These are phyloP conservation scores for Pichia californica DNA, from an alignment of 805 yeast genomes.

Conservation along the genomic window DNA sequence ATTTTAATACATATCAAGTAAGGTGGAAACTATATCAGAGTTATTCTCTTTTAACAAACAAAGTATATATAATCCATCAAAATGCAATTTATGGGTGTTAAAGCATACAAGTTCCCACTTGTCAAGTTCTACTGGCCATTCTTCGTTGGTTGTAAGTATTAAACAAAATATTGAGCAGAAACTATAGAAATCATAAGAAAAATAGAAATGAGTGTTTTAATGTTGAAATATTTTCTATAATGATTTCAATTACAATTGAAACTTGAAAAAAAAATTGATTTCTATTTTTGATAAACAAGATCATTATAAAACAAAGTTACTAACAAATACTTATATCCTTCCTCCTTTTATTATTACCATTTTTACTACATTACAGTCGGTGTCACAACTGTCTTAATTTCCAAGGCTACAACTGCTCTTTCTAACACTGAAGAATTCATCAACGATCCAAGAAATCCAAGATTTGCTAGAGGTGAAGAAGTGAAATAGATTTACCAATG, in stretches of 20 bases:
- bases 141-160: slow-evolving; percentile 68
- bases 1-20: background rate
- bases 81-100: slow-evolving; percentile 31
- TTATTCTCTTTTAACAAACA: background rate
- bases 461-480: slow-evolving; percentile 46
- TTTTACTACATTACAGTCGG: slow-evolving; percentile 30
- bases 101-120: slow-evolving; percentile 31
- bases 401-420: slow-evolving; percentile 62
- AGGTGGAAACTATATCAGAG: background rate
- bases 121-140: slow-evolving; percentile 84
- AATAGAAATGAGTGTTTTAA: too few species aligned
- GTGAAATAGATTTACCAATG: slow-evolving; percentile 21
- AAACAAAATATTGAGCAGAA: too few species aligned
- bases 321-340: background rate
- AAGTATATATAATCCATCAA: slow-evolving; percentile 4
- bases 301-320: too few species aligned
- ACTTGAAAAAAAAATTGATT: too few species aligned
- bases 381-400: slow-evolving; percentile 62
- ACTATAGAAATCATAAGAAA: too few species aligned
- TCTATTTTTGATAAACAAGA: too few species aligned
- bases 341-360: too few species aligned
- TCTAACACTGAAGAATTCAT: slow-evolving; percentile 73
- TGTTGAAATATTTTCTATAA: too few species aligned
- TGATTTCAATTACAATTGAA: too few species aligned
- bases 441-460: slow-evolving; percentile 96